A percentile compares a stretch with the other conserved stretches of the same genome.
Evolutionary conservation across 83 land plant genomes (phyloP).

Genomic region (Picea mariana): DNA sequence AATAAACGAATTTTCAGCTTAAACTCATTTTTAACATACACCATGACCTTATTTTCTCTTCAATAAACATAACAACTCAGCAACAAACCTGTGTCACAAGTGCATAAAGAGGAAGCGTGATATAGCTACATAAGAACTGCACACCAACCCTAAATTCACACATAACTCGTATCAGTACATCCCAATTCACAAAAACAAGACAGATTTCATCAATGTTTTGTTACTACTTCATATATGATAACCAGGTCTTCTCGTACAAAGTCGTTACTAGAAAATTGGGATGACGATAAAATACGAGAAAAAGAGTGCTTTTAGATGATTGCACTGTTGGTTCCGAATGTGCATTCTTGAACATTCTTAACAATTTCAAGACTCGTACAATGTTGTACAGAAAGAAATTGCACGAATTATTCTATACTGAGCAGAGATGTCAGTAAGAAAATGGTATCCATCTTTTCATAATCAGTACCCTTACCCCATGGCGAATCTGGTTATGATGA

Average conservation of each 20-base stretch:
- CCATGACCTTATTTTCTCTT: neutral
- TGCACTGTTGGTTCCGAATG: neutral
- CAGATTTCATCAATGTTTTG: neutral
- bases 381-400: neutral
- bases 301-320: constrained; percentile 1
- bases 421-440: neutral
- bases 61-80: neutral
- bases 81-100: constrained; percentile 75
- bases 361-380: no score
- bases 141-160: constrained; percentile 42
- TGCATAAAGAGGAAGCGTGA: constrained; percentile 77
- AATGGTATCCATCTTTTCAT: constrained; percentile 2
- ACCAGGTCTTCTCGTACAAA: neutral
- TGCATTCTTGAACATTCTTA: neutral
- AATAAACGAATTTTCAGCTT: neutral
- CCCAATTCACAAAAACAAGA: neutral
- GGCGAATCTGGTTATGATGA: constrained; percentile 31
- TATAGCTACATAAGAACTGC: constrained; percentile 62
- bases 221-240: neutral
- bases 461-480: constrained; percentile 42
- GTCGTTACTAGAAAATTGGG: neutral
- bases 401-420: neutral
- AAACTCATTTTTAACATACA: neutral
- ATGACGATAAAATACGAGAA: neutral
- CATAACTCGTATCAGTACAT: neutral